A percentile compares a stretch with the other conserved stretches of the same genome.
phyloP scores from a whole-genome alignment of 805 yeast species.

The Nakazawaea wickerhamii region DNA sequence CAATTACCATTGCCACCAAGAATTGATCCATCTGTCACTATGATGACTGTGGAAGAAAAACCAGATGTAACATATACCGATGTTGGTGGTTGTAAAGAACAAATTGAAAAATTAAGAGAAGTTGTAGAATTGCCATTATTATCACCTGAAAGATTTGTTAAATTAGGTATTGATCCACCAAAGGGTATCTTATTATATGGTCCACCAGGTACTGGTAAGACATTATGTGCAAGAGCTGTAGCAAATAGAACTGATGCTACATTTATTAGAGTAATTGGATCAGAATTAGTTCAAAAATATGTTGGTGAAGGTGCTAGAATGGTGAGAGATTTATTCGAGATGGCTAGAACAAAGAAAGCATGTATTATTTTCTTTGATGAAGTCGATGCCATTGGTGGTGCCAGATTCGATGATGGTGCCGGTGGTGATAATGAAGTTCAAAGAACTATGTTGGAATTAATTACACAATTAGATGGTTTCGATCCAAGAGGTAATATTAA shows the following conservation, averaged over 20 bases:
- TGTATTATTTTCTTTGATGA: conserved; percentile 98
- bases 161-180: conserved; percentile 97
- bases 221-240: conserved; percentile 97
- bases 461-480: conserved; percentile 96
- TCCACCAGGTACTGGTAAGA: conserved; percentile 99
- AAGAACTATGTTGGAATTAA: conserved; percentile 97
- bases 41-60: conserved; percentile 99
- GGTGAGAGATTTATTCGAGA: conserved; percentile 97
- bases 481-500: conserved; percentile 98
- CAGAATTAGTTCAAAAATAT: conserved; percentile 95
- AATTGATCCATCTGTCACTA: conserved; percentile 95
- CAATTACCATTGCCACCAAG: conserved; percentile 97
- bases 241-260: conserved; percentile 99
- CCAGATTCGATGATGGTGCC: conserved; percentile 99
- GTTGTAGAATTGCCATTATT: conserved; percentile 92
- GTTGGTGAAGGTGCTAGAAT: conserved; percentile 99
- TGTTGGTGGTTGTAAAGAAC: conserved; percentile 98
- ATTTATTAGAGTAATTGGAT: conserved; percentile 95
- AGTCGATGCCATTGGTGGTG: conserved; percentile 98
- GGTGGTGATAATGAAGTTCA: conserved; percentile 99
- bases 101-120: conserved; percentile 92
- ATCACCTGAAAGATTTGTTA: conserved; percentile 95
- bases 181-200: conserved; percentile 95
- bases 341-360: conserved; percentile 98
- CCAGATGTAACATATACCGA: conserved; percentile 98